These are phyloP conservation scores for Schizochytrium sp. DNA, from an alignment of 108 stramenopile species.

Conservation along the genomic window DNA sequence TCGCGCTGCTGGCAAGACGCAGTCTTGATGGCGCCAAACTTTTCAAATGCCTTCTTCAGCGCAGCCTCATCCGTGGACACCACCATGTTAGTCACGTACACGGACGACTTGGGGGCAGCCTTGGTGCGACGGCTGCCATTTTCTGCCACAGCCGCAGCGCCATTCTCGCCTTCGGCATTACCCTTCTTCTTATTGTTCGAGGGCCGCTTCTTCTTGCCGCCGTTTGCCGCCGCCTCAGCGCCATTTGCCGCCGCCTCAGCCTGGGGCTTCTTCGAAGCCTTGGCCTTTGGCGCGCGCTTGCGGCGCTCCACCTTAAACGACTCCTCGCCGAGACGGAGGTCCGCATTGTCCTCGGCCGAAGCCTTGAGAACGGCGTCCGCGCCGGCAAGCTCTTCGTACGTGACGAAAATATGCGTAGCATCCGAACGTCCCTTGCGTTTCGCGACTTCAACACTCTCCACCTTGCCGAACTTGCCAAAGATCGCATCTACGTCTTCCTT, in stretches of 20 bases:
- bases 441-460: background rate
- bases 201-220: too few species aligned
- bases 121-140: background rate
- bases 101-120: background rate
- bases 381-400: background rate
- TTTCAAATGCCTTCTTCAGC: background rate
- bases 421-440: background rate
- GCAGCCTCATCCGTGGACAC: background rate
- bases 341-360: background rate
- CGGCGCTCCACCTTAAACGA: background rate
- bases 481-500: background rate
- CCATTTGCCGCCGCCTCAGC: too few species aligned
- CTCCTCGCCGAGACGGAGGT: background rate
- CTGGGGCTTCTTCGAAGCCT: background rate
- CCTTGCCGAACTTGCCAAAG: background rate
- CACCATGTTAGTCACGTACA: background rate
- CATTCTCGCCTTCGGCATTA: background rate
- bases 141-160: background rate
- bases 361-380: background rate
- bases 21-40: background rate
- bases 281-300: background rate
- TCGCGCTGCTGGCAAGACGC: background rate
- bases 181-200: background rate
- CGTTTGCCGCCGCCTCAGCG: too few species aligned
- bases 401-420: background rate